Percentiles rank a stretch among this genome's conserved stretches.
These are phyloP conservation scores for Rosa chinensis DNA, from an alignment of 306 rosid species.

Conservation along the genomic window DNA sequence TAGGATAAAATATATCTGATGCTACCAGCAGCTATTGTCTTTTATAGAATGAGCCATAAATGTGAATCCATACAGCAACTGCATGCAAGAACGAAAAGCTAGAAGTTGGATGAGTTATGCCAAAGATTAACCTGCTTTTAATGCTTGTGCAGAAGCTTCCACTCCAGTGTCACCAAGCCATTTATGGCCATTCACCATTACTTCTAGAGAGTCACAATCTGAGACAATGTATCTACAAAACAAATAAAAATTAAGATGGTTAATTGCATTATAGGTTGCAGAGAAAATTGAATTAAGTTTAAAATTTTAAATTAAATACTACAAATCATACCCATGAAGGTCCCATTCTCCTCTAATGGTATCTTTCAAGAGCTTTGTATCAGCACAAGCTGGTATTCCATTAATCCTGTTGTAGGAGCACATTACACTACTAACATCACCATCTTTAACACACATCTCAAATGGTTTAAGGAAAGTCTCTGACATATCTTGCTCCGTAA, in stretches of 20 bases:
- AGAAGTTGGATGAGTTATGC: not conserved
- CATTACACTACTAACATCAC: conserved; percentile 31
- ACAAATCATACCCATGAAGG: conserved; percentile 20
- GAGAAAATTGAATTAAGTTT: not conserved
- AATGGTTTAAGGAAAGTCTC: conserved; percentile 23
- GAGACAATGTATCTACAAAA: conserved; percentile 25
- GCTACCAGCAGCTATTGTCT: too few relatives aligned
- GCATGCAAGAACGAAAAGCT: too few relatives aligned
- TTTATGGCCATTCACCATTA: conserved; percentile 19
- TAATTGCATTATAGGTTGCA: not conserved
- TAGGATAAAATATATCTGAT: too few relatives aligned
- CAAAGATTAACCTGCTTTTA: conserved; percentile 23
- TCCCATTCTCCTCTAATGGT: conserved; percentile 24
- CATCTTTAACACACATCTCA: conserved; percentile 30
- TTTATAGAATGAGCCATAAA: too few relatives aligned
- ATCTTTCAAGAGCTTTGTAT: conserved; percentile 20
- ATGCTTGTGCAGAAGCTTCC: conserved; percentile 26
- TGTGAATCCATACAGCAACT: too few relatives aligned
- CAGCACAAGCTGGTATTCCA: conserved; percentile 30
- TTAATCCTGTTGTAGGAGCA: conserved; percentile 24
- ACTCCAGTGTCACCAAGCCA: conserved; percentile 4
- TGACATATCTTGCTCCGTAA: conserved; percentile 24
- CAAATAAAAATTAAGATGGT: not conserved
- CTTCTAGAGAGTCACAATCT: conserved; percentile 31
- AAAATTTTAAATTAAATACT: not conserved